phyloP scores from a whole-genome alignment of 2,329 filamentous ascomycete species.

The Albophoma yamanashiensis region DNA sequence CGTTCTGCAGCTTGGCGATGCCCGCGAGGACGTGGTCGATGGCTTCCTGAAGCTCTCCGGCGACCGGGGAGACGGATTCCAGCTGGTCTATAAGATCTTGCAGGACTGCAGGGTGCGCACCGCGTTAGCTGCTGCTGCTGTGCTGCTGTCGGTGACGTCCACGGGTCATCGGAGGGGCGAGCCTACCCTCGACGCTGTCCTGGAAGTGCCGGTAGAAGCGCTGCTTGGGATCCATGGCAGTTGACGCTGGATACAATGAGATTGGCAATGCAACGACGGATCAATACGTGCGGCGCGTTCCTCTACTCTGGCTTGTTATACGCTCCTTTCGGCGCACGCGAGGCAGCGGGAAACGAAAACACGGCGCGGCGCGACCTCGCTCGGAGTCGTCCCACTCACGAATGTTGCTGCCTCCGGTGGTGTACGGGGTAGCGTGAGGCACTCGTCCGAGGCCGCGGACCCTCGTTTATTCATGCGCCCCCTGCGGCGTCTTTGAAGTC shows the following conservation, averaged over 20 bases:
- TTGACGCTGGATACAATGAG: neutral
- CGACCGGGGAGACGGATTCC: constrained; percentile 47
- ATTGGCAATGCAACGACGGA: neutral
- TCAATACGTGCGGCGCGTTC: neutral
- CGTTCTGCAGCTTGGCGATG: constrained; percentile 70
- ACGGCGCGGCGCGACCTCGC: neutral
- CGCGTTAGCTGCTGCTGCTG: neutral
- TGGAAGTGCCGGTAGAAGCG: constrained; percentile 81
- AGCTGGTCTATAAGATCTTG: constrained; percentile 67
- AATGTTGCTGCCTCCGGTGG: neutral
- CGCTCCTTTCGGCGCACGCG: neutral
- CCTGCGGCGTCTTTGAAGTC: neutral
- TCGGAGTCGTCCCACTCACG: neutral
- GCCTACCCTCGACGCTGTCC: constrained; percentile 57
- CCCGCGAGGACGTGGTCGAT: constrained; percentile 69
- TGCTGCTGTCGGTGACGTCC: neutral
- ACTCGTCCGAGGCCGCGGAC: neutral
- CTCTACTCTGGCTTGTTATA: neutral
- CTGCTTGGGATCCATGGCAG: constrained; percentile 46
- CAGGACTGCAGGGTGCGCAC: constrained; percentile 42
- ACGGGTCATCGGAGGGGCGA: neutral
- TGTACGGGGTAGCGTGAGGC: neutral
- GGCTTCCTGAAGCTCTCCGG: constrained; percentile 67
- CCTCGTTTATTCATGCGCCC: too few relatives aligned
- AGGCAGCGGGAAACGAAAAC: neutral